phyloP scores from a whole-genome alignment of 2,329 filamentous ascomycete species.

The Triangularia setosa region DNA sequence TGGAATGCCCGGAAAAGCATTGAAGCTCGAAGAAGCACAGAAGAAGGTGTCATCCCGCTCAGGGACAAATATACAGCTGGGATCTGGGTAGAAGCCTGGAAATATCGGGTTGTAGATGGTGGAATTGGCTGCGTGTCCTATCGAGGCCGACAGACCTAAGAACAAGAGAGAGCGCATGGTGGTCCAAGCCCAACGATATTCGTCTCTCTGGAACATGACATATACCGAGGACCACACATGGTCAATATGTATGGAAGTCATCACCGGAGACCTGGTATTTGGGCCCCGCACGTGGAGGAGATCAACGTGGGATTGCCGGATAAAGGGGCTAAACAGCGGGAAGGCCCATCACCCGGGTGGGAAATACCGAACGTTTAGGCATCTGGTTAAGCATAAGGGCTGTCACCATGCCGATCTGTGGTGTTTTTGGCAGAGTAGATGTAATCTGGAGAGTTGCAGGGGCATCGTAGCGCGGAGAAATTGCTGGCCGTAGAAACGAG shows the following conservation, averaged over 20 bases:
- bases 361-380: slow-evolving; percentile 13
- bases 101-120: slow-evolving; percentile 38
- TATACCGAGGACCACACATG: not conserved
- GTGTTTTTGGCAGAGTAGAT: not conserved
- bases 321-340: slow-evolving; percentile 20
- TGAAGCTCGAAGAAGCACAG: slow-evolving; percentile 42
- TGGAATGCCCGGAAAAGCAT: slow-evolving; percentile 42
- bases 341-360: not conserved
- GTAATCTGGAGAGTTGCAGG: not conserved
- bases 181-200: not conserved
- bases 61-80: slow-evolving; percentile 38
- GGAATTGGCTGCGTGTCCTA: slow-evolving; percentile 22
- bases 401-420: not conserved
- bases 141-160: slow-evolving; percentile 12
- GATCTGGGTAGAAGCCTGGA: slow-evolving; percentile 42
- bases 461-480: not conserved
- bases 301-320: slow-evolving; percentile 13
- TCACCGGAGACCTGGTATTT: slow-evolving; percentile 5
- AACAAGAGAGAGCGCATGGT: not conserved
- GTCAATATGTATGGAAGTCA: not conserved
- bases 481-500: not conserved
- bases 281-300: slow-evolving; percentile 13
- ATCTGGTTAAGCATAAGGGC: slow-evolving; percentile 4
- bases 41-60: slow-evolving; percentile 39
- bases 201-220: not conserved